Evolutionary conservation across 306 rosid genomes (phyloP), one percentile per base, ranked within the genome.

Genomic region (Alnus glutinosa): DNA sequence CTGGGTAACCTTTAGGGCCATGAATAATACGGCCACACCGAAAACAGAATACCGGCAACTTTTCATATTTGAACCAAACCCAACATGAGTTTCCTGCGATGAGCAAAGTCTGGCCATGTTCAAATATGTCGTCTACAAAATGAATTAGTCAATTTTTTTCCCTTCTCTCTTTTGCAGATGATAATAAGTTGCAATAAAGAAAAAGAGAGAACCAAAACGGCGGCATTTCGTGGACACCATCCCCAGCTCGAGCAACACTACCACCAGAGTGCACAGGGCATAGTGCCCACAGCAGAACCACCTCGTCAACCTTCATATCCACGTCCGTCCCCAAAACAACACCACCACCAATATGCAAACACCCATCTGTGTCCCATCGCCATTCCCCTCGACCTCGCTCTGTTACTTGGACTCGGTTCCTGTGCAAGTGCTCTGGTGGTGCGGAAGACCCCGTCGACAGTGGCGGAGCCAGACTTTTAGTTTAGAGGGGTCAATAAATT

Each of bases 311-410:
- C 71, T 72, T 77, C 62, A 30, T 85, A 8, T 44, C 81, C 7
- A 46, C 87, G 42, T 77, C 89, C 4, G 47, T 86, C 78, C 81
- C 90, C 46, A 87, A 61, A 83, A 13, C 71, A 57, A 80, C 78
- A 46, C 77, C 39, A 23, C 28, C 28, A 18, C 80, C 82, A 28
- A 15, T 23, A 70, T 86, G 79, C 79, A 86, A 77, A 16, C 71
- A 82, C 44, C 77, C 88, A 32, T 70, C 71, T 7, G 55, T 71
- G 32, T 87, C 76, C 30, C 76, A 49, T 7, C 81, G 44, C 64
- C 78, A 37, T 77, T 79, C 39, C 39, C 88, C 63, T 47, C 88
- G 55, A 9, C 46, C 71, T 66, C 77, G 58, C 66, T 64, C 54
- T 48, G 57, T 78, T 78, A 59, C 82, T 79, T 28, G 63, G 51